These are phyloP conservation scores for Nepenthes gracilis DNA, from an alignment of 148 eudicot genomes.

Conservation along the genomic window DNA sequence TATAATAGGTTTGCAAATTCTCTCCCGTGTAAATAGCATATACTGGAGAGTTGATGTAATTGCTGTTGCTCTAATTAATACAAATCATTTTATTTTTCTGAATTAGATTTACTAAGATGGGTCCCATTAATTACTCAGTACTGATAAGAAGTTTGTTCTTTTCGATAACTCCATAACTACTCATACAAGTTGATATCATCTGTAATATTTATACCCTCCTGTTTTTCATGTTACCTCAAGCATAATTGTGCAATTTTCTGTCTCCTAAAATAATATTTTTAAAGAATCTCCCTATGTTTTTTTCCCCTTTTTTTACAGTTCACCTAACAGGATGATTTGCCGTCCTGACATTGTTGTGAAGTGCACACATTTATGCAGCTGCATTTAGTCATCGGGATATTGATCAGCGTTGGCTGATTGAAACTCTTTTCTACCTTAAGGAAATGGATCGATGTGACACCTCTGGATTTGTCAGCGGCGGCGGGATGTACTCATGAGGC, in stretches of 20 bases:
- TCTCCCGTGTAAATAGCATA: no score
- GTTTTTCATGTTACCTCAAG: no score
- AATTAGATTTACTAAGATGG: no score
- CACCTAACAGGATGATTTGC: conserved; percentile 37
- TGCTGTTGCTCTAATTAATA: no score
- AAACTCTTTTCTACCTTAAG: conserved; percentile 1
- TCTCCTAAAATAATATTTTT: neutral
- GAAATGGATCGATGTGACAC: conserved; percentile 95
- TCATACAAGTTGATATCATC: no score
- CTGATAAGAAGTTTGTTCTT: no score
- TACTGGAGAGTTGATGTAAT: no score
- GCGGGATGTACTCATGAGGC: conserved; percentile 40
- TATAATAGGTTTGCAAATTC: no score
- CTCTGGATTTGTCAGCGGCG: conserved; percentile 97
- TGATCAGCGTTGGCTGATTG: conserved; percentile 8
- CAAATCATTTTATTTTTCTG: no score
- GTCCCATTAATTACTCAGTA: no score
- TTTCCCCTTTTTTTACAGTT: conserved; percentile 10
- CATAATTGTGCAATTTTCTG: neutral
- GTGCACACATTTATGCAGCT: conserved; percentile 12
- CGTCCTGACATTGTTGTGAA: conserved; percentile 7
- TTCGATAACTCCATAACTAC: no score
- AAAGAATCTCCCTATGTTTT: neutral
- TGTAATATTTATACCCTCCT: no score
- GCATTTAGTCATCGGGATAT: conserved; percentile 5